A percentile compares a stretch with the other conserved stretches of the same genome.
These are phyloP conservation scores for Salix brachista DNA, from an alignment of 345 rosid species.

Conservation along the genomic window DNA sequence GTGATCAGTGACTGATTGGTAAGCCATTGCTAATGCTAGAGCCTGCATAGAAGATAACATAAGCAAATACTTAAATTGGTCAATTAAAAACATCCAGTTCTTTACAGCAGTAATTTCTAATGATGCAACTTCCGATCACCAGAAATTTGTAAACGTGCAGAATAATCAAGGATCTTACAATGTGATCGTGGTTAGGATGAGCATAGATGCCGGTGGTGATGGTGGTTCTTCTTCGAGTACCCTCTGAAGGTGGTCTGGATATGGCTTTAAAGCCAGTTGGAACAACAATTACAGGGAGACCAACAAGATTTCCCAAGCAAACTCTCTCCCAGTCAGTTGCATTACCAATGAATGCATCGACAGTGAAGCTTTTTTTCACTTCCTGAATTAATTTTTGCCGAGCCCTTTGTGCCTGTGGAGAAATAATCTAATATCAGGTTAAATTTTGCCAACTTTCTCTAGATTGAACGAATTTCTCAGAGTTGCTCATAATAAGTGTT, in stretches of 20 bases:
- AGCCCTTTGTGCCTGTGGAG: slow-evolving; percentile 71
- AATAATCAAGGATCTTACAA: slow-evolving; percentile 40
- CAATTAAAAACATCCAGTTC: neutral
- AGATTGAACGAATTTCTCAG: neutral
- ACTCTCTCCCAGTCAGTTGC: slow-evolving; percentile 91
- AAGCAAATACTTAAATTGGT: neutral
- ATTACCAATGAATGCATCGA: slow-evolving; percentile 79
- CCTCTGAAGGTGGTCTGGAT: slow-evolving; percentile 48
- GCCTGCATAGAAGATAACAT: slow-evolving; percentile 39
- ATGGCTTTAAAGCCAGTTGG: slow-evolving; percentile 58
- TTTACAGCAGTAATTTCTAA: neutral
- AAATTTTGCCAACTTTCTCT: neutral
- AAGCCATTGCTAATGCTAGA: slow-evolving; percentile 83
- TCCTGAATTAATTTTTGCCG: slow-evolving; percentile 66
- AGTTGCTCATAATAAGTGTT: neutral
- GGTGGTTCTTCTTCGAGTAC: slow-evolving; percentile 52
- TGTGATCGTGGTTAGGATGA: slow-evolving; percentile 72
- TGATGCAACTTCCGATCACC: neutral
- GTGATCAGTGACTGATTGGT: slow-evolving; percentile 64
- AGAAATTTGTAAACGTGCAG: neutral
- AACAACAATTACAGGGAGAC: slow-evolving; percentile 67
- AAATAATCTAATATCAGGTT: neutral
- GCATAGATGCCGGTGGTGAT: slow-evolving; percentile 74
- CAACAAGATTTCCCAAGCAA: slow-evolving; percentile 85
- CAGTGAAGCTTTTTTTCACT: slow-evolving; percentile 64